Evolutionary conservation across 441 rosid species (phyloP), one percentile per base, ranked within the genome.

Genomic region (Adansonia rubrostipa): DNA sequence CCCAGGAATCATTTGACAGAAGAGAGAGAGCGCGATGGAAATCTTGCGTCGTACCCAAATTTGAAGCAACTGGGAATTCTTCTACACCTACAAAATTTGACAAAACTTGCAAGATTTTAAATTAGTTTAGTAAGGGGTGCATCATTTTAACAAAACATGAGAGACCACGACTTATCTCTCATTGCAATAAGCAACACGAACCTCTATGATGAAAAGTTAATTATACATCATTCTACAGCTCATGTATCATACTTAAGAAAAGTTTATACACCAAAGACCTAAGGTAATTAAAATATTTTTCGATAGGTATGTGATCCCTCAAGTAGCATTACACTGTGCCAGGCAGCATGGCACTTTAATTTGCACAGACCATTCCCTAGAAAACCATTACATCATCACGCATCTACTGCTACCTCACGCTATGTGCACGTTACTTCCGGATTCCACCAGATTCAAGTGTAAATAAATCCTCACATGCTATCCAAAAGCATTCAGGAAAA

Each of bases 11-110:
- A 69, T 90, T 88, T 95, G 99, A 95, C 99, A 93, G 97, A 95
- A 95, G 98, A 95, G 99, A 95, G 99, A 95, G 99, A 93, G 97
- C 99, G 90, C 94, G 89, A 73, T 90, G 95, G 85, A 87, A 73
- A 79, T 91, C 90, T 80, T 86, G 95, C 36, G 93, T 70, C 22
- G 81, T 82, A 78, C 86, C 92, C 88, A 81, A 80, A 67, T 83
- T 85, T 79, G 88, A 78, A 60, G 95, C 85, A 80, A 91, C 80
- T 68, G 83, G 75, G 45, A 91, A 79, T 83, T 87, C 93, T 78
- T 86, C 94, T 50, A 83, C 72, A 80, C 85, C 96, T 83, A 86
- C 82, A 61, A 76, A 48, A 67, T 64, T 68, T 62, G 28, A 68
- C 68, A 45, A 24, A 62, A 22, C 19, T 1, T n/a, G 17, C 66